Conservation (phyloP, 1,284 basidiomycete genomes). For the Pseudozyma pruni region DNA sequence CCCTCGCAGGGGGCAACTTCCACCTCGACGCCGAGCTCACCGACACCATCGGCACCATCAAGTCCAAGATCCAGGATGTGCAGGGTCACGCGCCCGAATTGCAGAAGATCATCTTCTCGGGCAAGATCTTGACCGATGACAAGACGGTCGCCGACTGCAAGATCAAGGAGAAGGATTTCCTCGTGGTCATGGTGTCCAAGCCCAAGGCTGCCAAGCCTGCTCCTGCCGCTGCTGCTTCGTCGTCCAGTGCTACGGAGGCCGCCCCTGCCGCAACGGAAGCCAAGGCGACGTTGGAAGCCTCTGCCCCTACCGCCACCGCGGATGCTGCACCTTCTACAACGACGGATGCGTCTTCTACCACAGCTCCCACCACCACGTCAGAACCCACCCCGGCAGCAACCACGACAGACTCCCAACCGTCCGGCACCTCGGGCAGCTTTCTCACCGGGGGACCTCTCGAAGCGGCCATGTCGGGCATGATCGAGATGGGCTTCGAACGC, state of each 20-base stretch:
- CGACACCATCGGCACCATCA: slow-evolving; percentile 76
- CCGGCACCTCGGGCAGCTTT: slow-evolving; percentile 27
- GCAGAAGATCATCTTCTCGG: slow-evolving; percentile 97
- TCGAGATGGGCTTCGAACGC: slow-evolving; percentile 89
- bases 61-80: slow-evolving; percentile 81
- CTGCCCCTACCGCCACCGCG: slow-evolving; percentile 26
- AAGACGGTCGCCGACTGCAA: slow-evolving; percentile 88
- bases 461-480: slow-evolving; percentile 70
- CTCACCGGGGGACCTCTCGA: slow-evolving; percentile 60
- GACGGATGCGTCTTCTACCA: slow-evolving; percentile 3
- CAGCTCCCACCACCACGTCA: background rate
- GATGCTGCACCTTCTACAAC: slow-evolving; percentile 7
- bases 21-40: slow-evolving; percentile 62
- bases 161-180: slow-evolving; percentile 98
- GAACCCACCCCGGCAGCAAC: slow-evolving; percentile 65
- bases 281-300: slow-evolving; percentile 12
- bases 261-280: slow-evolving; percentile 69
- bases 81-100: slow-evolving; percentile 79
- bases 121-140: slow-evolving; percentile 89
- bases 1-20: slow-evolving; percentile 66
- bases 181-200: slow-evolving; percentile 95
- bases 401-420: slow-evolving; percentile 10
- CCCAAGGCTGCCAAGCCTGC: slow-evolving; percentile 57
- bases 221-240: slow-evolving; percentile 43
- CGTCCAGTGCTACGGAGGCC: slow-evolving; percentile 49